Conservation (phyloP, 352 stramenopile species). For the Globisporangium nunn region DNA sequence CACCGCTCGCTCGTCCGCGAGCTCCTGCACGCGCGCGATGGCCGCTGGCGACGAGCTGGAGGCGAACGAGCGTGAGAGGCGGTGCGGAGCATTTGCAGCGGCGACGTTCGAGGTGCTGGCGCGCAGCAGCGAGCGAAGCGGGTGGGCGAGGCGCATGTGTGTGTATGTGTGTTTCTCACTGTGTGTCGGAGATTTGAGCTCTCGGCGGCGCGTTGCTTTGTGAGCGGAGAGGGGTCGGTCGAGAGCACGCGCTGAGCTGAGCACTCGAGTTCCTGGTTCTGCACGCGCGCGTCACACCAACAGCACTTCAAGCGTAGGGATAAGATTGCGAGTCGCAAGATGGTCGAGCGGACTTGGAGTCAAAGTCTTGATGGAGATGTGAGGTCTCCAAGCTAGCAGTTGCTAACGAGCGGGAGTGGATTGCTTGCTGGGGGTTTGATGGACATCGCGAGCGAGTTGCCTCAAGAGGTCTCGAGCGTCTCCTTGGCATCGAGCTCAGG, state of each 20-base stretch:
- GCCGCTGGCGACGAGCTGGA: background rate
- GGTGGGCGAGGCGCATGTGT: conserved; percentile 10
- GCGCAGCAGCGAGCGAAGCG: conserved; percentile 8
- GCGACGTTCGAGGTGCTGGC: background rate
- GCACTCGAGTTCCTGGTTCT: conserved; percentile 6
- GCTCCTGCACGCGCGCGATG: conserved; percentile 42
- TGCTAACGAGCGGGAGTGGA: too few relatives aligned
- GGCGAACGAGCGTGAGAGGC: background rate
- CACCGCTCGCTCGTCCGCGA: conserved; percentile 42
- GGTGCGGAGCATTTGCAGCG: background rate
- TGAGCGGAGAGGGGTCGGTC: background rate
- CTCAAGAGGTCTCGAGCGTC: too few relatives aligned
- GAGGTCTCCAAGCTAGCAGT: too few relatives aligned
- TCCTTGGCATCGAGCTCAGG: too few relatives aligned
- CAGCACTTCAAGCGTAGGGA: background rate
- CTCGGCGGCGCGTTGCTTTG: conserved; percentile 7
- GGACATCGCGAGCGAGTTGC: too few relatives aligned
- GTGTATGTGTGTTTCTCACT: too few relatives aligned
- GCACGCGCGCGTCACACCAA: conserved; percentile 14
- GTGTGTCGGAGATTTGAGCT: background rate
- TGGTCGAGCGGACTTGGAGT: background rate
- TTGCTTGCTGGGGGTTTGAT: too few relatives aligned
- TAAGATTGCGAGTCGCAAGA: background rate
- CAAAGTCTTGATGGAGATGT: too few relatives aligned
- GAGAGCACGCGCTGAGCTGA: background rate